These are phyloP conservation scores for Wallacemonas sp. DNA, from an alignment of 208 protist genomes.

Conservation along the genomic window DNA sequence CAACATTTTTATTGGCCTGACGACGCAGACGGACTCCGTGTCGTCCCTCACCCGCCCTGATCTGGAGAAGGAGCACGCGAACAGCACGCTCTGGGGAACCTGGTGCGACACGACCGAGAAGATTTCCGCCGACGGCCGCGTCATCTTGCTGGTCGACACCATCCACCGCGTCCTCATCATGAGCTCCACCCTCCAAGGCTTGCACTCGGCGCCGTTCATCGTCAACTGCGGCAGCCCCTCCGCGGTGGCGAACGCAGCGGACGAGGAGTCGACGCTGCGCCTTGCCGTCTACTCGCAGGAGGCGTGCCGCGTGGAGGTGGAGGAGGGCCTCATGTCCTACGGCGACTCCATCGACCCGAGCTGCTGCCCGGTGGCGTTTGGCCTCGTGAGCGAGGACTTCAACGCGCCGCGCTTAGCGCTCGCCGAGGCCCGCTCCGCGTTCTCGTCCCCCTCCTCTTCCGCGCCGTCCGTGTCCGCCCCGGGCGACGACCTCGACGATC, in stretches of 20 bases:
- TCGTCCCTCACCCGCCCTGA: slow-evolving; percentile 53
- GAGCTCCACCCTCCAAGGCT: slow-evolving; percentile 63
- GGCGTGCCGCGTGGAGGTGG: slow-evolving; percentile 45
- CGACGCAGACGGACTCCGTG: slow-evolving; percentile 42
- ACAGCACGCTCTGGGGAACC: slow-evolving; percentile 74
- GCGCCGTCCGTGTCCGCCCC: slow-evolving; percentile 22
- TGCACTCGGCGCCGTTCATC: slow-evolving; percentile 66
- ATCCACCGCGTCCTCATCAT: slow-evolving; percentile 55
- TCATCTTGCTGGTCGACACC: slow-evolving; percentile 75
- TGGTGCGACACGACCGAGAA: slow-evolving; percentile 78
- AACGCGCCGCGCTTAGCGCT: slow-evolving; percentile 13
- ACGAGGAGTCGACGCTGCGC: slow-evolving; percentile 51
- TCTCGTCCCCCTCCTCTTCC: slow-evolving; percentile 14
- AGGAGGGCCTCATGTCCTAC: slow-evolving; percentile 58
- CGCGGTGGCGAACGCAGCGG: slow-evolving; percentile 1
- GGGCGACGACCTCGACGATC: slow-evolving; percentile 35
- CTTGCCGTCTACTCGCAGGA: slow-evolving; percentile 75
- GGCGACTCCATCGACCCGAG: slow-evolving; percentile 46
- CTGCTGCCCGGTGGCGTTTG: slow-evolving; percentile 60
- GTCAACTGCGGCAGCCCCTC: slow-evolving; percentile 45
- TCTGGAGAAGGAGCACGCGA: slow-evolving; percentile 57
- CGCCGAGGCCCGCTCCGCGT: slow-evolving; percentile 5
- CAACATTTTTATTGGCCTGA: slow-evolving; percentile 80
- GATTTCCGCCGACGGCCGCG: slow-evolving; percentile 34
- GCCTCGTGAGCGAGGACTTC: slow-evolving; percentile 50